phyloP scores from a whole-genome alignment of 352 stramenopile genomes.

The Elongisporangium prolatum region DNA sequence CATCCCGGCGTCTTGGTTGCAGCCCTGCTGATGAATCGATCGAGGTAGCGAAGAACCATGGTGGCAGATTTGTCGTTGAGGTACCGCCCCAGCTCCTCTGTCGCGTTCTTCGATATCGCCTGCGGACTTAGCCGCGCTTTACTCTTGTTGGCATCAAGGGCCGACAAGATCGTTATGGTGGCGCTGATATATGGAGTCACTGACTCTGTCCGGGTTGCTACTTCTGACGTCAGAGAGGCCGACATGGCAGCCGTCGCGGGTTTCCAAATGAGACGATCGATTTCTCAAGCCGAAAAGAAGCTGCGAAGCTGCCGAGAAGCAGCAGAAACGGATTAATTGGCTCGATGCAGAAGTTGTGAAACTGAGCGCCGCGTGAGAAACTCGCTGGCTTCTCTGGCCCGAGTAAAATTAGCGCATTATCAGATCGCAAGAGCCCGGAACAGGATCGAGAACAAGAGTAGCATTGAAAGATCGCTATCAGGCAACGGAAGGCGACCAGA shows the following conservation, averaged over 20 bases:
- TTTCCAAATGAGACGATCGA: background rate
- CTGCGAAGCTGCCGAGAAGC: background rate
- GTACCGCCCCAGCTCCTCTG: slow-evolving; percentile 63
- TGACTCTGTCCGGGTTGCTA: background rate
- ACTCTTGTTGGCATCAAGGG: background rate
- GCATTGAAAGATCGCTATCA: background rate
- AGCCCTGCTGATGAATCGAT: slow-evolving; percentile 73
- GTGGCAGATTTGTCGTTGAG: slow-evolving; percentile 74
- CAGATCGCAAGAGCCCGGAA: background rate
- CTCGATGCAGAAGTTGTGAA: background rate
- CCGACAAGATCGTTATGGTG: background rate
- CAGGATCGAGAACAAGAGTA: background rate
- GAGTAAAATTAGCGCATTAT: background rate
- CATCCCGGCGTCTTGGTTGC: slow-evolving; percentile 61
- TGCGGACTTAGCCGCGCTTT: slow-evolving; percentile 59
- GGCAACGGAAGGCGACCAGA: background rate
- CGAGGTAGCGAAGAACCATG: slow-evolving; percentile 79
- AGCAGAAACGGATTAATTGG: background rate
- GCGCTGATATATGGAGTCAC: background rate
- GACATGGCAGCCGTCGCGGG: background rate
- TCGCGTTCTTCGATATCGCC: slow-evolving; percentile 59
- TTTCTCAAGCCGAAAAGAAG: slow-evolving; percentile 2
- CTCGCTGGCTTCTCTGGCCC: background rate
- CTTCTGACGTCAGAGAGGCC: background rate
- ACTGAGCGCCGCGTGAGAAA: background rate